phyloP scores from a whole-genome alignment of 2,329 filamentous ascomycete species.

The Cladosporium halotolerans region DNA sequence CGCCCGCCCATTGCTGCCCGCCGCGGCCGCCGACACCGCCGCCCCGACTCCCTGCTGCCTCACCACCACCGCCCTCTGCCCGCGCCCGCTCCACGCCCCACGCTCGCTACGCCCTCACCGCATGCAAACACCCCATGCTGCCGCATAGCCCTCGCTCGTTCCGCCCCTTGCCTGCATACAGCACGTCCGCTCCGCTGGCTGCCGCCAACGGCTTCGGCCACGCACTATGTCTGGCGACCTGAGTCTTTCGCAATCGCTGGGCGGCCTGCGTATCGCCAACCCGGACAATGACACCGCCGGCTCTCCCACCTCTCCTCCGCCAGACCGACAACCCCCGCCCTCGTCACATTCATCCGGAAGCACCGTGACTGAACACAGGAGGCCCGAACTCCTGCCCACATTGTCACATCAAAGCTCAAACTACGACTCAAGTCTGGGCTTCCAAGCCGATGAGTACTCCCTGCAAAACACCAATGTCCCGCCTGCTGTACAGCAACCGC shows the following conservation, averaged over 20 bases:
- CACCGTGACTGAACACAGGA: slow-evolving; percentile 34
- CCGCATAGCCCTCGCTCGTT: slow-evolving; percentile 3
- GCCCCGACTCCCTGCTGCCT: not conserved
- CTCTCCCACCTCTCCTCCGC: slow-evolving; percentile 16
- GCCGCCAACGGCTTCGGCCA: slow-evolving; percentile 11
- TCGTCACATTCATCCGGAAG: slow-evolving; percentile 31
- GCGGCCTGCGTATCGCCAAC: slow-evolving; percentile 93
- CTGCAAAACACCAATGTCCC: slow-evolving; percentile 19
- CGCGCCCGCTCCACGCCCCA: slow-evolving; percentile 8
- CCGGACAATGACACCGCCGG: slow-evolving; percentile 62
- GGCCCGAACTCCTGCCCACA: slow-evolving; percentile 30
- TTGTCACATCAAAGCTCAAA: slow-evolving; percentile 31
- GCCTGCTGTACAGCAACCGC: slow-evolving; percentile 1
- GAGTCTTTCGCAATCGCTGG: slow-evolving; percentile 85
- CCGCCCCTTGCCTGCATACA: not conserved
- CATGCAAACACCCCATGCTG: slow-evolving; percentile 13
- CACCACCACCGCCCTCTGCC: not conserved
- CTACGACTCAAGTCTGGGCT: slow-evolving; percentile 34
- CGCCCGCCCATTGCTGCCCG: not conserved
- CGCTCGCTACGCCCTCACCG: slow-evolving; percentile 15
- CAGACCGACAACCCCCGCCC: slow-evolving; percentile 19
- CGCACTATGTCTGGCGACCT: slow-evolving; percentile 56
- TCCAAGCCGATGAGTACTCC: slow-evolving; percentile 36
- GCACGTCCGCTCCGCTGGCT: slow-evolving; percentile 1
- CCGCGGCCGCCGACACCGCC: not conserved